phyloP scores from a whole-genome alignment of 805 yeast genomes.

The Hanseniaspora hatyaiensis region DNA sequence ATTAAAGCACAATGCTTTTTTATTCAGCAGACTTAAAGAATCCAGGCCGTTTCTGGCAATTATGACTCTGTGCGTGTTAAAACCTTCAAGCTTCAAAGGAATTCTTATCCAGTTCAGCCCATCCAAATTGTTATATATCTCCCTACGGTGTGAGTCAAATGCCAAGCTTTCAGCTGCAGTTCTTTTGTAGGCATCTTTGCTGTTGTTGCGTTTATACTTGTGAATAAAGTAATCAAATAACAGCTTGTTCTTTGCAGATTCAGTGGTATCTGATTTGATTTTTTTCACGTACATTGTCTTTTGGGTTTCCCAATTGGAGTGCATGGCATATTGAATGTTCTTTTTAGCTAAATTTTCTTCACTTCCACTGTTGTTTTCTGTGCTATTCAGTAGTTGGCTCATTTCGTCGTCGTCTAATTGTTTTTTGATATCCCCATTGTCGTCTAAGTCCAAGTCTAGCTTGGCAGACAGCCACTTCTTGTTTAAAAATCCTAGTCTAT shows the following conservation, averaged over 20 bases:
- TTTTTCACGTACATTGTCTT: conserved; percentile 16
- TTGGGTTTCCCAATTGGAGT: conserved; percentile 18
- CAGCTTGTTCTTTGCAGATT: neutral
- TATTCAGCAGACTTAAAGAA: conserved; percentile 18
- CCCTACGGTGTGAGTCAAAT: conserved; percentile 30
- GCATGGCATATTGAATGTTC: conserved; percentile 23
- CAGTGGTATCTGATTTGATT: conserved; percentile 16
- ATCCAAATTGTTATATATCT: conserved; percentile 47
- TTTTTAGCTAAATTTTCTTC: conserved; percentile 21
- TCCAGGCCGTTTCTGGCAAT: conserved; percentile 61
- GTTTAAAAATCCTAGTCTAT: neutral
- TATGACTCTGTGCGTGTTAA: conserved; percentile 80
- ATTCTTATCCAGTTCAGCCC: conserved; percentile 63
- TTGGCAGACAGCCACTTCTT: conserved; percentile 1
- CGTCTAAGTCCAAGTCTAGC: neutral
- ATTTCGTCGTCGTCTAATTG: conserved; percentile 21
- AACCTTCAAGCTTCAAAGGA: conserved; percentile 55
- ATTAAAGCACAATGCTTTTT: conserved; percentile 3
- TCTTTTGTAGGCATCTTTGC: conserved; percentile 18
- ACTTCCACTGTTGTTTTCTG: conserved; percentile 23
- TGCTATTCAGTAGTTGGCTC: conserved; percentile 19
- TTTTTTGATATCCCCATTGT: conserved; percentile 1
- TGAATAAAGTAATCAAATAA: conserved; percentile 24
- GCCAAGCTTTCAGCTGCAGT: conserved; percentile 24
- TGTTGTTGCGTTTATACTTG: conserved; percentile 22